Evolutionary conservation across 2,329 filamentous ascomycete species (phyloP).

Genomic region (Colletotrichum tropicicola): DNA sequence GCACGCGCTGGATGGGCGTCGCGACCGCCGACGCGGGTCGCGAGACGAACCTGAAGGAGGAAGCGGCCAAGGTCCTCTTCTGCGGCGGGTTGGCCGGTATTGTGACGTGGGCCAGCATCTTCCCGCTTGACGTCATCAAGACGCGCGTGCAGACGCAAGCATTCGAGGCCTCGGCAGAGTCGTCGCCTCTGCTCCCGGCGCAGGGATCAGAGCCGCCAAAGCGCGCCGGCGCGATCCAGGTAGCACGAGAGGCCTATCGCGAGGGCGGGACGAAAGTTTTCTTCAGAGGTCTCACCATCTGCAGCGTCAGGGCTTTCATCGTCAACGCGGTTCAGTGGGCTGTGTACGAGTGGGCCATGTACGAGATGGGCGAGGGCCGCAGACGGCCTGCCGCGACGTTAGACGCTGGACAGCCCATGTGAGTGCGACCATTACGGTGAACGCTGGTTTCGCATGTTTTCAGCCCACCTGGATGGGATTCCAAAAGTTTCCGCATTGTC

Average conservation of each 20-base stretch:
- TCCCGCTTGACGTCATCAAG: constrained; percentile 92
- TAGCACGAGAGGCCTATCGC: constrained; percentile 73
- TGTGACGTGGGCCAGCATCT: constrained; percentile 88
- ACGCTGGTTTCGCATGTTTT: no score
- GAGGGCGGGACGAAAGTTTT: constrained; percentile 70
- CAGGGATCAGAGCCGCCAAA: constrained; percentile 32
- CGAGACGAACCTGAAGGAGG: constrained; percentile 44
- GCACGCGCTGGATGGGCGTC: constrained; percentile 65
- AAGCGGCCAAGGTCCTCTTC: constrained; percentile 73
- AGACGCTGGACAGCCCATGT: constrained; percentile 11
- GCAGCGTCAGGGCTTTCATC: constrained; percentile 86
- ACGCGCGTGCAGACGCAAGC: constrained; percentile 86
- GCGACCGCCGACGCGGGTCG: constrained; percentile 21
- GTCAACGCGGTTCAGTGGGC: constrained; percentile 96
- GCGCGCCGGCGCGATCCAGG: constrained; percentile 64
- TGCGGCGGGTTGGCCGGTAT: constrained; percentile 90
- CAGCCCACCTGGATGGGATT: no score
- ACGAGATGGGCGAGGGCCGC: constrained; percentile 53
- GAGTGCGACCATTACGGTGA: no score
- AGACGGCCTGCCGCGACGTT: constrained; percentile 23
- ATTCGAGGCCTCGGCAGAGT: constrained; percentile 34
- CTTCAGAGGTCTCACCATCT: constrained; percentile 80
- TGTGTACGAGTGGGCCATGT: constrained; percentile 90
- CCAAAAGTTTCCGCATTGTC: not conserved
- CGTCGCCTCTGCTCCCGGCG: constrained; percentile 43